Evolutionary conservation across 2,329 filamentous ascomycete species (phyloP).

Genomic region (Venturia effusa): DNA sequence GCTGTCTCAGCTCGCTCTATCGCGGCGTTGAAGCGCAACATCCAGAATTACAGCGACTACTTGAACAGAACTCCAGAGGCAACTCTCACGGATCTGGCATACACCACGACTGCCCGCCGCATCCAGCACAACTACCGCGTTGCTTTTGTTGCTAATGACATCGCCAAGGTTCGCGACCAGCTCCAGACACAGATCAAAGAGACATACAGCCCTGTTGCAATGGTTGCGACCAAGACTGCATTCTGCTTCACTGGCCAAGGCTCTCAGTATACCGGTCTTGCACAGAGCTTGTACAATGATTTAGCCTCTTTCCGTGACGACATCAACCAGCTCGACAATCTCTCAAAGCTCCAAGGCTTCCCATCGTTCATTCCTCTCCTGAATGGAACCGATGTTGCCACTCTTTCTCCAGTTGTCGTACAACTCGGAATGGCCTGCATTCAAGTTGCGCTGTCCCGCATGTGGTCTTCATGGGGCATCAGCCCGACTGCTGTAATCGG

Average conservation of each 20-base stretch:
- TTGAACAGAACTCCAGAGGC: constrained; percentile 34
- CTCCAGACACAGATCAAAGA: constrained; percentile 39
- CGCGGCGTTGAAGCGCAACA: constrained; percentile 40
- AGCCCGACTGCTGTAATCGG: constrained; percentile 42
- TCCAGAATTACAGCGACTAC: constrained; percentile 35
- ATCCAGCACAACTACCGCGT: constrained; percentile 44
- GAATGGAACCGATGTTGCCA: constrained; percentile 37
- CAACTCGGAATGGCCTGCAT: constrained; percentile 44
- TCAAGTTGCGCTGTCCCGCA: constrained; percentile 40
- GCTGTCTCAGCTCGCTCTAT: constrained; percentile 42
- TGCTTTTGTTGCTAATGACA: constrained; percentile 35
- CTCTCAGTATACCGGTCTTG: constrained; percentile 41
- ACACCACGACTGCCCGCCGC: constrained; percentile 42
- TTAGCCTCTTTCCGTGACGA: constrained; percentile 37
- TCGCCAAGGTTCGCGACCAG: constrained; percentile 34
- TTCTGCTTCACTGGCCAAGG: constrained; percentile 44
- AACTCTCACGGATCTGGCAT: constrained; percentile 38
- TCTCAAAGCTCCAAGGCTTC: constrained; percentile 34
- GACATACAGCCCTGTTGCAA: constrained; percentile 40
- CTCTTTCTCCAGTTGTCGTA: constrained; percentile 40
- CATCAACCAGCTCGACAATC: constrained; percentile 38
- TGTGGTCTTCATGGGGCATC: constrained; percentile 44
- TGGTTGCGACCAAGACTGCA: constrained; percentile 39
- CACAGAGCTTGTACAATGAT: constrained; percentile 39
- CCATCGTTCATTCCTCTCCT: constrained; percentile 40